phyloP scores from a whole-genome alignment of 768 basidiomycete species.

The Pholiota conissans region DNA sequence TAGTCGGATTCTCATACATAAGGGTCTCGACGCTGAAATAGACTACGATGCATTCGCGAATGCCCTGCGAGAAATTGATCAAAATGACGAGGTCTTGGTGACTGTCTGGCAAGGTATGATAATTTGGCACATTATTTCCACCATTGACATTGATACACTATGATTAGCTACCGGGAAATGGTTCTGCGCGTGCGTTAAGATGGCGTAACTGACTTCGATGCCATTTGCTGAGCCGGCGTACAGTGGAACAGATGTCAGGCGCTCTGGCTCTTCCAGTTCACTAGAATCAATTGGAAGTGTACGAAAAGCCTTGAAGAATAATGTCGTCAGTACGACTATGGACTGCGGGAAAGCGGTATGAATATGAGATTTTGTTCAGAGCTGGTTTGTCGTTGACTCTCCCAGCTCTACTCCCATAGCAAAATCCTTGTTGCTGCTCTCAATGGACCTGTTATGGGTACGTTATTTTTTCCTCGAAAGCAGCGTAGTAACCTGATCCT shows the following conservation, averaged over 20 bases:
- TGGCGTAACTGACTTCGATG: background rate
- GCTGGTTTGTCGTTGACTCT: no score
- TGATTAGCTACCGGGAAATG: constrained; percentile 59
- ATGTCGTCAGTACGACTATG: constrained; percentile 50
- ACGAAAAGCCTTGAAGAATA: constrained; percentile 47
- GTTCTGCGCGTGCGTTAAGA: constrained; percentile 65
- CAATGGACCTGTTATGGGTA: constrained; percentile 78
- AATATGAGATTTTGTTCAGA: background rate
- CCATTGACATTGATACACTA: background rate
- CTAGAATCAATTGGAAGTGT: constrained; percentile 26
- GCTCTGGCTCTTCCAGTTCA: constrained; percentile 11
- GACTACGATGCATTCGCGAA: constrained; percentile 66
- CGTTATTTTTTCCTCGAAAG: background rate
- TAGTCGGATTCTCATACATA: background rate
- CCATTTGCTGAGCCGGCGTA: background rate
- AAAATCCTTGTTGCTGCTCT: constrained; percentile 72
- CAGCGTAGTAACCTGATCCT: no score
- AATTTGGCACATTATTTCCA: background rate
- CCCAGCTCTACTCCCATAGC: constrained; percentile 63
- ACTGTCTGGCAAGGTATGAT: constrained; percentile 67
- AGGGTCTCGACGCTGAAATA: constrained; percentile 19
- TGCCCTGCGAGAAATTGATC: constrained; percentile 56
- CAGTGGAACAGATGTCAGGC: constrained; percentile 62
- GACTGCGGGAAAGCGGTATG: constrained; percentile 68
- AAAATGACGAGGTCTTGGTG: constrained; percentile 58